A percentile compares a stretch with the other conserved stretches of the same genome.
Evolutionary conservation across 192 early-diverging fungal genomes (phyloP).

Genomic region (Paraglomus brasilianum): DNA sequence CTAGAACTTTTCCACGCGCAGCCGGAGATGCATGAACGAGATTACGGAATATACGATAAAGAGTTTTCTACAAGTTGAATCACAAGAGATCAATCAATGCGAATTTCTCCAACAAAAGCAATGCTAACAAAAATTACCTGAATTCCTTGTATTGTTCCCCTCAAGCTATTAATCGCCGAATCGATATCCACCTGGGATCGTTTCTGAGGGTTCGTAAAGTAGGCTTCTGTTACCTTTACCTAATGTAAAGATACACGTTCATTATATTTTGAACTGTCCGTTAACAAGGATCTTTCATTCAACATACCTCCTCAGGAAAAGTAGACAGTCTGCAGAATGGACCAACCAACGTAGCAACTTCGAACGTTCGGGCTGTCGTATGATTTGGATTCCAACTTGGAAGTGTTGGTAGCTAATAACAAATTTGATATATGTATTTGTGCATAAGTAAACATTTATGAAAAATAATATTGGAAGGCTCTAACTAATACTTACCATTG

Average conservation of each 20-base stretch:
- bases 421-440: background rate
- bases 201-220: conserved; percentile 51
- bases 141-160: conserved; percentile 58
- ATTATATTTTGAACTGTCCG: conserved; percentile 9
- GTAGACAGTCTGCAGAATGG: conserved; percentile 64
- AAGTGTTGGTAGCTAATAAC: conserved; percentile 33
- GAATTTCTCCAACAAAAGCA: background rate
- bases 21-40: conserved; percentile 68
- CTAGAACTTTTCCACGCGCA: conserved; percentile 57
- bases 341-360: conserved; percentile 69
- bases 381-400: conserved; percentile 58
- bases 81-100: background rate
- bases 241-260: conserved; percentile 36
- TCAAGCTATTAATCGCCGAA: conserved; percentile 54
- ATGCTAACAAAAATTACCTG: conserved; percentile 34
- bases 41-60: conserved; percentile 53
- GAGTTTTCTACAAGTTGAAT: conserved; percentile 26
- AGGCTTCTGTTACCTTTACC: conserved; percentile 48
- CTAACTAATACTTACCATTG: conserved; percentile 38
- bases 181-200: conserved; percentile 53
- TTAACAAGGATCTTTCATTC: too few species aligned
- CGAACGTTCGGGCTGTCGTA: conserved; percentile 52
- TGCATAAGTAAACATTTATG: background rate
- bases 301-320: conserved; percentile 44
- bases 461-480: background rate